Percentiles rank a stretch among this genome's conserved stretches.
Conservation (phyloP, 768 basidiomycete species). For the Amanita brunnescens region DNA sequence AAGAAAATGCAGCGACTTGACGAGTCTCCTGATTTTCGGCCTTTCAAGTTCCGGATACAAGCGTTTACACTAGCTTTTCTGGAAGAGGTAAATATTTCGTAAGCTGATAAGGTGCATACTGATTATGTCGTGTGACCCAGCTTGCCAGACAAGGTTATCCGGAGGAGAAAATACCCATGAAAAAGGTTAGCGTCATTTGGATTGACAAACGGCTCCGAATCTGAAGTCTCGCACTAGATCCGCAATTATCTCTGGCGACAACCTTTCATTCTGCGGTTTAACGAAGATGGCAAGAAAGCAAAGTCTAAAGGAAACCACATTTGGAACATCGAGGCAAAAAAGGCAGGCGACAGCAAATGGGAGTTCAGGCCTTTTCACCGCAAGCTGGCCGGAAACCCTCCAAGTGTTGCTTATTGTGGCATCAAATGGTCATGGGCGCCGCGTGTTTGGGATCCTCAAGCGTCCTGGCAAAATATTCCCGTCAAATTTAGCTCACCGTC, state of each 20-base stretch:
- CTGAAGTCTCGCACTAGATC: constrained; percentile 37
- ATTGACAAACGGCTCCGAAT: constrained; percentile 9
- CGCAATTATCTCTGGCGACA: constrained; percentile 96
- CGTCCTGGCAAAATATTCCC: constrained; percentile 68
- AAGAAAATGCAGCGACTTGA: constrained; percentile 98
- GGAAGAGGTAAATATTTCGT: constrained; percentile 58
- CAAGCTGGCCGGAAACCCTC: constrained; percentile 77
- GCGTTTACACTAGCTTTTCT: constrained; percentile 95
- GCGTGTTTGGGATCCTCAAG: constrained; percentile 95
- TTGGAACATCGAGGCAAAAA: constrained; percentile 97
- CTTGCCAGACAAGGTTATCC: constrained; percentile 80
- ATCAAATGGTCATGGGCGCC: constrained; percentile 86
- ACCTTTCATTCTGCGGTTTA: constrained; percentile 90
- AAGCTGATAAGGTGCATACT: neutral
- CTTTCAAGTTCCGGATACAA: constrained; percentile 98
- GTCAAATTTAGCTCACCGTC: constrained; percentile 75
- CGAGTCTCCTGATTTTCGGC: constrained; percentile 93
- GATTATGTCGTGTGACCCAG: constrained; percentile 25
- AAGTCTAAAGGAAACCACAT: constrained; percentile 99
- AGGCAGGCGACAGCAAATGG: constrained; percentile 67
- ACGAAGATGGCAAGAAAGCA: constrained; percentile 98
- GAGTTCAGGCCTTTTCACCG: constrained; percentile 83
- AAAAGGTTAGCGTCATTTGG: constrained; percentile 55
- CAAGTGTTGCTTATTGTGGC: constrained; percentile 73
- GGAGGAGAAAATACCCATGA: constrained; percentile 93